Conservation (phyloP, 257 asterid genomes). For the Solanum okadae region DNA sequence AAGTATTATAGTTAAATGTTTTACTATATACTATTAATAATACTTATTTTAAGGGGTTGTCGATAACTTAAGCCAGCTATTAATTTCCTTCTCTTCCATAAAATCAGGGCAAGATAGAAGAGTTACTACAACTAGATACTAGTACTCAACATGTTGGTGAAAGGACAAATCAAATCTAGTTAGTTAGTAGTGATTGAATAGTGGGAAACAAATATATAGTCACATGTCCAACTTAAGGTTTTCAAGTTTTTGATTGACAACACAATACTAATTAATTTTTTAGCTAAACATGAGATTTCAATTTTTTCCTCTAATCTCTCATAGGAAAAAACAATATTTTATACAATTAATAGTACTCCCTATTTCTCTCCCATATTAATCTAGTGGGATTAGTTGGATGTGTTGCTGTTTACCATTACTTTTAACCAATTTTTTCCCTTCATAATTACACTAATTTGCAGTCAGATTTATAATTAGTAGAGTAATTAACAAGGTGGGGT, state of each 20-base stretch:
- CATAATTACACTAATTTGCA: background rate
- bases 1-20: background rate
- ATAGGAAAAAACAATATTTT: background rate
- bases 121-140: background rate
- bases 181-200: constrained; percentile 9
- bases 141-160: constrained; percentile 1
- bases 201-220: background rate
- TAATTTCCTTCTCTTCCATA: background rate
- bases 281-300: background rate
- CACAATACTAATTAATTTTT: background rate
- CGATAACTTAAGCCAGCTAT: background rate
- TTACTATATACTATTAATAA: background rate
- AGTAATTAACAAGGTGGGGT: background rate
- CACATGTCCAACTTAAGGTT: background rate
- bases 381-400: background rate
- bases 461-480: background rate
- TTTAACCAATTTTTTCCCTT: background rate
- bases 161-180: constrained; percentile 1
- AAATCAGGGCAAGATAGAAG: background rate
- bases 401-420: background rate
- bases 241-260: background rate
- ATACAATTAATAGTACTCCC: background rate
- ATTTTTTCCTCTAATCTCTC: background rate
- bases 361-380: background rate
- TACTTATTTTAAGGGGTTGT: background rate